Conservation (phyloP, 306 rosid species). For the Cajanus cajan region DNA sequence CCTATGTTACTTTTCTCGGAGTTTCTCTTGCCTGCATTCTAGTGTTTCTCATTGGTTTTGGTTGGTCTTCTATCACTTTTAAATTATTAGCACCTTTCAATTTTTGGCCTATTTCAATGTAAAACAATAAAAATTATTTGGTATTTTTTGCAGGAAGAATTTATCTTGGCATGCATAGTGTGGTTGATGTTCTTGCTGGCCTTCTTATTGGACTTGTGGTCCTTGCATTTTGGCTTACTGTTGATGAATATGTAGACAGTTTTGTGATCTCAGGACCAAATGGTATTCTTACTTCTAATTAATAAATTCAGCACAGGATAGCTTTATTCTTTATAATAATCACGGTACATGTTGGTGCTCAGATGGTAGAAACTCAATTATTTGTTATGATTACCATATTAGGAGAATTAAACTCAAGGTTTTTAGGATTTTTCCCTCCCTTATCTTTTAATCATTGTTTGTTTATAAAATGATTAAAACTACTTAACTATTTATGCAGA, state of each 20-base stretch:
- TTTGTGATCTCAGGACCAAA: constrained; percentile 81
- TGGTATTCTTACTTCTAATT: constrained; percentile 50
- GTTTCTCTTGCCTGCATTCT: constrained; percentile 58
- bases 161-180: constrained; percentile 97
- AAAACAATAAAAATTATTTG: constrained; percentile 23
- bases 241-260: constrained; percentile 59
- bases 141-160: constrained; percentile 72
- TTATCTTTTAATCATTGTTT: constrained; percentile 8
- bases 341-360: background rate
- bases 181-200: constrained; percentile 75
- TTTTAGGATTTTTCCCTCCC: background rate
- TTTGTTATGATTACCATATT: background rate
- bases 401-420: constrained; percentile 7
- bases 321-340: constrained; percentile 9
- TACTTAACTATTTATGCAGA: background rate
- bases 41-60: constrained; percentile 78
- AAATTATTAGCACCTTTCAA: constrained; percentile 3
- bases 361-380: constrained; percentile 18
- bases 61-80: constrained; percentile 45
- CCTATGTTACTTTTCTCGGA: constrained; percentile 50
- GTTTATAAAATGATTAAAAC: background rate
- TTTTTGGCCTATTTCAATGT: constrained; percentile 18
- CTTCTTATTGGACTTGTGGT: constrained; percentile 62
- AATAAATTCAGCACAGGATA: background rate
- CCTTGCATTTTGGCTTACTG: constrained; percentile 79